Evolutionary conservation across 306 rosid genomes (phyloP).

Genomic region (Fagus sylvatica): DNA sequence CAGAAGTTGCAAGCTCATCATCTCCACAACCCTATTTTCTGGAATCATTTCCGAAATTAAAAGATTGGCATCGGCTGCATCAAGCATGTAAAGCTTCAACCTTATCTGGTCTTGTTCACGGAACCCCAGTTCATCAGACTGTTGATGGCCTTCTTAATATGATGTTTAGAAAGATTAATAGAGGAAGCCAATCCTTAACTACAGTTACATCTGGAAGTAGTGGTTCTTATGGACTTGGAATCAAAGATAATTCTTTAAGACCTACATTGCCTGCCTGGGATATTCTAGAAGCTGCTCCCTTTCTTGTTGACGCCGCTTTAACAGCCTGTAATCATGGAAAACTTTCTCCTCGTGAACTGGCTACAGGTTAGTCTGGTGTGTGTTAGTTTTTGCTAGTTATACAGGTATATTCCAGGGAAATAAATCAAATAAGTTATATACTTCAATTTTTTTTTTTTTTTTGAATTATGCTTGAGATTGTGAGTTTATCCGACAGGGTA

Average conservation of each 20-base stretch:
- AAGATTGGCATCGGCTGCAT: conserved; percentile 89
- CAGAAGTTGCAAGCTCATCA: conserved; percentile 67
- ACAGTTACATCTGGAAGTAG: conserved; percentile 78
- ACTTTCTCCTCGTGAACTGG: conserved; percentile 92
- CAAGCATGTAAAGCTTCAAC: conserved; percentile 93
- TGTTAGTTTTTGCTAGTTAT: not conserved
- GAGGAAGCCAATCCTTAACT: conserved; percentile 54
- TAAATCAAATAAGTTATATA: not conserved
- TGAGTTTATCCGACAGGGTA: not conserved
- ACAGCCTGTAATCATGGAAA: conserved; percentile 94
- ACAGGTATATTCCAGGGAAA: not conserved
- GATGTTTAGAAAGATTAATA: conserved; percentile 71
- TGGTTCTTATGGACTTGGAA: conserved; percentile 80
- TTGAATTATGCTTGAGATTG: no score
- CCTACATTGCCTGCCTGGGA: conserved; percentile 97
- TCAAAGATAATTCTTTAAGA: conserved; percentile 57
- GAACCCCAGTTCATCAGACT: conserved; percentile 87
- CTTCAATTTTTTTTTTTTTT: not conserved
- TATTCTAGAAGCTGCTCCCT: conserved; percentile 90
- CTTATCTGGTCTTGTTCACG: conserved; percentile 85
- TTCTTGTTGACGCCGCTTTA: conserved; percentile 89
- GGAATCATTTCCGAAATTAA: conserved; percentile 90
- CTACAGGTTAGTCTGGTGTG: conserved; percentile 58
- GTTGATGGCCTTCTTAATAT: conserved; percentile 92
- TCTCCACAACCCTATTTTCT: conserved; percentile 75